Base-by-base conservation (phyloP, 129 eudicot genomes). In the Helianthus annuus region DNA sequence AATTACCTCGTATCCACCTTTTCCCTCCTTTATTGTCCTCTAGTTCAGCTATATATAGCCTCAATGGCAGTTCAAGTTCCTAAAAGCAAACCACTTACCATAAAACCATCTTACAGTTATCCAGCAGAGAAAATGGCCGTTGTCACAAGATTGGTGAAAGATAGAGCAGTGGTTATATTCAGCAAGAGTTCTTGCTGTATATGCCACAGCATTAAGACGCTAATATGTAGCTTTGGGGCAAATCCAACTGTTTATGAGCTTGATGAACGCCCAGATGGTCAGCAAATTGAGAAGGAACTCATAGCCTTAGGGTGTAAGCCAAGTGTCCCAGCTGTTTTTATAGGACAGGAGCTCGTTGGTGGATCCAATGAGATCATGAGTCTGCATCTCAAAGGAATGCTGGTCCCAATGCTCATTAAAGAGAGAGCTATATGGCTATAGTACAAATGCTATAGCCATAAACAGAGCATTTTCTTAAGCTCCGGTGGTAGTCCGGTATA, bases 141-240 rank as follows among this genome's bases (percentile, higher is more conserved):
- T 6, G 74, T 85, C 44, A 48, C 60, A 68, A 71, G 81, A n/a
- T 56, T 85, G 63, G 83, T 74, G 39, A 71, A 74, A 12, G 83
- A 83, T 11, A 87, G 68, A 63, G 82, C 93, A n/a, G 83, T 87
- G 81, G 89, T 87, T 61, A 84, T 84, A 70, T 87, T 87, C 78
- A 78, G 88, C 83, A 84, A 76, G 57, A 79, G 74, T 61, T 60
- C 67, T 60, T 87, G 92, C 27, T 81, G 89, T 76, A 78, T 87
- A 64, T 62, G 66, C 75, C 85, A 87, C 79, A 81, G 83, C 68
- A 73, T 84, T 6, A 73, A 66, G 71, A 76, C 84, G 42, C 77
- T 88, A 4, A 80, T 88, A 66, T 71, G 71, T 27, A 85, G 88
- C 78, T 84, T 82, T 48, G 95, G 95, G 45, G 95, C 90, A 17